phyloP scores from a whole-genome alignment of 2,329 filamentous ascomycete species.

The Conoideocrella luteorostrata region DNA sequence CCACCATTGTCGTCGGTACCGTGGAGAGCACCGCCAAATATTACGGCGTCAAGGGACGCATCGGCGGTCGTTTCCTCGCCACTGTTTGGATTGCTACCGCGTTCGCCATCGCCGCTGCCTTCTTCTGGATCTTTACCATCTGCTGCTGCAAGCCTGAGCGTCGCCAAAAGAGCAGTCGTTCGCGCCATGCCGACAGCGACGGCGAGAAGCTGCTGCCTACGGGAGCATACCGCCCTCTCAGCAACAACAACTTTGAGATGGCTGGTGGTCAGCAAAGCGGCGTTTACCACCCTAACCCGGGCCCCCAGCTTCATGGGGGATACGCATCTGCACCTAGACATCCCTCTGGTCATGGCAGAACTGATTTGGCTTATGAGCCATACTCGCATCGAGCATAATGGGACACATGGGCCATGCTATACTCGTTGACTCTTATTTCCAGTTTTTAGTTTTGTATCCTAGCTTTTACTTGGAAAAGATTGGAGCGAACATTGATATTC shows the following conservation, averaged over 20 bases:
- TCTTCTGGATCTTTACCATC: conserved; percentile 88
- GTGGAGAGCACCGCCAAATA: conserved; percentile 50
- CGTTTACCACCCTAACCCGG: conserved; percentile 31
- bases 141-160: conserved; percentile 74
- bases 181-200: conserved; percentile 26
- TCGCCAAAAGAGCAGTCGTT: conserved; percentile 25
- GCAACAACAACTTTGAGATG: conserved; percentile 27
- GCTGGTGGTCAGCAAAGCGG: conserved; percentile 17
- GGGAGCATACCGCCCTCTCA: conserved; percentile 30
- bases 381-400: conserved; percentile 52
- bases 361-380: conserved; percentile 57
- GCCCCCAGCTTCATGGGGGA: conserved; percentile 3
- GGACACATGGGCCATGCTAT: not conserved
- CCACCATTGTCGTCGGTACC: conserved; percentile 57
- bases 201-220: conserved; percentile 47
- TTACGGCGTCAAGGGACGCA: conserved; percentile 61
- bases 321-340: conserved; percentile 25
- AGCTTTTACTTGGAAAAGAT: not conserved
- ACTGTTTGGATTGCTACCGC: conserved; percentile 74
- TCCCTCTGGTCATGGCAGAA: conserved; percentile 35
- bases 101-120: conserved; percentile 64
- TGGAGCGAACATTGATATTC: not conserved
- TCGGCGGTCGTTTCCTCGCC: conserved; percentile 66
- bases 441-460: not conserved
- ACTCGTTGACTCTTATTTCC: not conserved